A percentile compares a stretch with the other conserved stretches of the same genome.
Evolutionary conservation across 805 yeast species (phyloP).

Genomic region (Pichia gijzeniarum): DNA sequence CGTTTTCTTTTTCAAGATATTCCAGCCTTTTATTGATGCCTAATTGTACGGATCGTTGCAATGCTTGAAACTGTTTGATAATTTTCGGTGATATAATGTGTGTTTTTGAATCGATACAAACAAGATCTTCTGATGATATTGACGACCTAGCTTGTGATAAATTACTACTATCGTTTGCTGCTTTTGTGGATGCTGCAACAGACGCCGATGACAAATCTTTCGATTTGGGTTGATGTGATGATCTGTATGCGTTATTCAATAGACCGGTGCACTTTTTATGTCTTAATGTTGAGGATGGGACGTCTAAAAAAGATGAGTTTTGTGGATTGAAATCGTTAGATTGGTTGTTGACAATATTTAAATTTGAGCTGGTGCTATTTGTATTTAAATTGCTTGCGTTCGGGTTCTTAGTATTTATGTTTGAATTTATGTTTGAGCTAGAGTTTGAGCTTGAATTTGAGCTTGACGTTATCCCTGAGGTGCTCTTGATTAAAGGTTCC

Average conservation of each 20-base stretch:
- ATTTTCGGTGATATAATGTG: conserved; percentile 13
- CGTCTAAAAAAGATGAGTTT: background rate
- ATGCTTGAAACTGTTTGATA: conserved; percentile 22
- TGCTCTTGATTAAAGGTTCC: background rate
- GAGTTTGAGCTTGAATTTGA: background rate
- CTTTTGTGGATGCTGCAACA: background rate
- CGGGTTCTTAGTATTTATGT: too few relatives aligned
- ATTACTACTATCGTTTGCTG: background rate
- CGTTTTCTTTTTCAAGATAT: conserved; percentile 26
- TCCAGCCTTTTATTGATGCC: conserved; percentile 21
- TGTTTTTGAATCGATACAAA: conserved; percentile 1
- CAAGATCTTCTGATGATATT: background rate
- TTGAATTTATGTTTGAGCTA: too few relatives aligned
- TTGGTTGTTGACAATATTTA: background rate
- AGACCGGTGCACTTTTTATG: conserved; percentile 5
- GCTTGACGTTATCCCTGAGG: background rate
- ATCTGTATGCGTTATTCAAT: conserved; percentile 5
- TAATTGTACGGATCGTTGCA: conserved; percentile 22
- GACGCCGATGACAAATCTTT: background rate
- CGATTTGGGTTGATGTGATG: conserved; percentile 3
- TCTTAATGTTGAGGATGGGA: background rate
- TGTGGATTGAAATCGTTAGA: background rate
- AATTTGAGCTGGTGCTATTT: background rate
- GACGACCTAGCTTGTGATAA: background rate
- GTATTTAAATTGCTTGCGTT: background rate